Evolutionary conservation across 2,329 filamentous ascomycete genomes (phyloP).

Genomic region (Fusarium humuli): DNA sequence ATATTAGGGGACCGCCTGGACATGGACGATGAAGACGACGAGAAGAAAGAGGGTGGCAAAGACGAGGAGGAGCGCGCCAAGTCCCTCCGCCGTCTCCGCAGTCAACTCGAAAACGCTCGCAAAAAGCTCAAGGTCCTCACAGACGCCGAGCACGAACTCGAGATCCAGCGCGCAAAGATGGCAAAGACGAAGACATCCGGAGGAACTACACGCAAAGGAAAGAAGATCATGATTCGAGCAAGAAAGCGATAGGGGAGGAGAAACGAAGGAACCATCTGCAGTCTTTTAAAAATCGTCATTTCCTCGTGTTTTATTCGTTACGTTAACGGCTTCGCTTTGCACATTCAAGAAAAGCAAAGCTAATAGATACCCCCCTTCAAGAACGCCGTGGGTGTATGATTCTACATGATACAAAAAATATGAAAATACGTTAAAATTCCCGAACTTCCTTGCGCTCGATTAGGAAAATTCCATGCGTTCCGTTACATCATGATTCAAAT

Average conservation of each 20-base stretch:
- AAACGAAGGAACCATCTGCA: conserved; percentile 14
- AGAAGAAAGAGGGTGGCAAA: conserved; percentile 44
- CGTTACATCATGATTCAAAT: conserved; percentile 2
- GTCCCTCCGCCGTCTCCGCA: conserved; percentile 58
- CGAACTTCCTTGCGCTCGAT: conserved; percentile 2
- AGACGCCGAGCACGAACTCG: conserved; percentile 68
- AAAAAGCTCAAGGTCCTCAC: conserved; percentile 66
- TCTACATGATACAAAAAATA: conserved; percentile 43
- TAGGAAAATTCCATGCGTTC: conserved; percentile 12
- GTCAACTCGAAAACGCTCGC: conserved; percentile 62
- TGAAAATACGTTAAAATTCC: conserved; percentile 13
- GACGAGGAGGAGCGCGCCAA: conserved; percentile 54
- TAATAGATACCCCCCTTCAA: conserved; percentile 46
- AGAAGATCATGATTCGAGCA: conserved; percentile 71
- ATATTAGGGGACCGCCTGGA: conserved; percentile 47
- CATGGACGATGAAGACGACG: conserved; percentile 50
- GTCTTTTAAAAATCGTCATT: conserved; percentile 15
- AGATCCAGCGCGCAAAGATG: conserved; percentile 71
- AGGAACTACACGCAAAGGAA: conserved; percentile 68
- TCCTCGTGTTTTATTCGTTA: conserved; percentile 41
- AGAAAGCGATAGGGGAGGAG: conserved; percentile 64
- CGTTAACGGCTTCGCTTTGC: conserved; percentile 30
- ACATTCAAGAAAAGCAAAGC: conserved; percentile 27
- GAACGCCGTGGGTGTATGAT: conserved; percentile 45
- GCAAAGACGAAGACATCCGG: conserved; percentile 72